Conservation (phyloP, 345 rosid genomes). For the Moricandia moricandioides region DNA sequence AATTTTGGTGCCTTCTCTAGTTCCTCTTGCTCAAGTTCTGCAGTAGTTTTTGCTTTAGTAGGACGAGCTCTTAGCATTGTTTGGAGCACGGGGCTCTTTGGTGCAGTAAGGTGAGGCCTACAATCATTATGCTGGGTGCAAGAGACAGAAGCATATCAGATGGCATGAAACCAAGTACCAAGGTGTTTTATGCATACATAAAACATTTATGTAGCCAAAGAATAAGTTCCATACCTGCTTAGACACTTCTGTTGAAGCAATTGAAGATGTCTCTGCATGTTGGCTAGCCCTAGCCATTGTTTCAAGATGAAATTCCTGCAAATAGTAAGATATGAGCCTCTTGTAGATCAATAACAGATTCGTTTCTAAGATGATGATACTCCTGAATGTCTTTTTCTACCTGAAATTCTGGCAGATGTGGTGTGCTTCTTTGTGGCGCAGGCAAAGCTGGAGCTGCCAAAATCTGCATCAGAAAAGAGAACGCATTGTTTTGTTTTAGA, state of each 20-base stretch:
- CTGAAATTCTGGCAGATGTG: conserved; percentile 81
- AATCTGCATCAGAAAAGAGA: conserved; percentile 50
- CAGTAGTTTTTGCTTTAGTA: conserved; percentile 63
- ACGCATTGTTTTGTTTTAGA: background rate
- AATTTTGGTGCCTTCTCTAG: conserved; percentile 88
- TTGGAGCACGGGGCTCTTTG: conserved; percentile 75
- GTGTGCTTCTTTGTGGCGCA: conserved; percentile 62
- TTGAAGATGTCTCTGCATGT: conserved; percentile 75
- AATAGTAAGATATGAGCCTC: conserved; percentile 14
- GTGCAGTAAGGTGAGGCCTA: conserved; percentile 73
- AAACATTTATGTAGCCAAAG: background rate
- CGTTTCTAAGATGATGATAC: conserved; percentile 4
- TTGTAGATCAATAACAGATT: conserved; percentile 9
- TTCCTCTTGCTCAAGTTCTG: conserved; percentile 84
- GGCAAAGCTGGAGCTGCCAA: conserved; percentile 67
- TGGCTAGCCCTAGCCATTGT: conserved; percentile 79
- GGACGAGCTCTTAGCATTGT: conserved; percentile 93
- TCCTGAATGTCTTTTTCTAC: conserved; percentile 38
- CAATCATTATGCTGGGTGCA: conserved; percentile 48
- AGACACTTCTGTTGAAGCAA: conserved; percentile 69
- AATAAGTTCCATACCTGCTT: conserved; percentile 49
- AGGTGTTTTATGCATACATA: background rate
- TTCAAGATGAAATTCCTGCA: conserved; percentile 86
- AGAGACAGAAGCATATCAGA: conserved; percentile 13
- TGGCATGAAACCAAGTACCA: conserved; percentile 15